phyloP scores from a whole-genome alignment of 2,329 filamentous ascomycete genomes.

The Sphaerulina musiva region DNA sequence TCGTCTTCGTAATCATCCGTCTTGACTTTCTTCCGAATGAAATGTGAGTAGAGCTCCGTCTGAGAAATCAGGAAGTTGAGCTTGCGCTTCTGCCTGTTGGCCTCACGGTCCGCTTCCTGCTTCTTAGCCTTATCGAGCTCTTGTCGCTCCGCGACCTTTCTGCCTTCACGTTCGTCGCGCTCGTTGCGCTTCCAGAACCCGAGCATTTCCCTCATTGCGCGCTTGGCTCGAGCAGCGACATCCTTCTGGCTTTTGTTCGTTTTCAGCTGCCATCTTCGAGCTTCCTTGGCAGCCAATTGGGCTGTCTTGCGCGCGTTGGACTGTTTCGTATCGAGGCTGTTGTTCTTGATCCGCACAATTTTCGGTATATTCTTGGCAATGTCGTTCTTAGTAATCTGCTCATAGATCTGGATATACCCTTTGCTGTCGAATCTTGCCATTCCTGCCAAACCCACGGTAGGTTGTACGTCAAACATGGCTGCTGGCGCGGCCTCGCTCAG shows the following conservation, averaged over 20 bases:
- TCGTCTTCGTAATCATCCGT: constrained; percentile 90
- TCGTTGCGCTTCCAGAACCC: constrained; percentile 99
- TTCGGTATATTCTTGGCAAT: constrained; percentile 89
- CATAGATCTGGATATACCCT: constrained; percentile 92
- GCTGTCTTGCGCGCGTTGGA: constrained; percentile 98
- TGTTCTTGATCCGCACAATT: constrained; percentile 78
- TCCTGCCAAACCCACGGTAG: constrained; percentile 29
- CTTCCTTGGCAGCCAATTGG: constrained; percentile 92
- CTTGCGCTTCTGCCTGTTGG: constrained; percentile 94
- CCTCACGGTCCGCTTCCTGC: constrained; percentile 94
- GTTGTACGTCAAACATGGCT: constrained; percentile 26
- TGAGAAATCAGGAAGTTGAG: constrained; percentile 99
- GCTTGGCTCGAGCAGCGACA: constrained; percentile 90
- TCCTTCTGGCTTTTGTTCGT: constrained; percentile 99
- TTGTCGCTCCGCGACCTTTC: constrained; percentile 89
- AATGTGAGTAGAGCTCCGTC: constrained; percentile 97
- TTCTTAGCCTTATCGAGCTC: constrained; percentile 95
- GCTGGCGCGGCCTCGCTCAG: constrained; percentile 54
- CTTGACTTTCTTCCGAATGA: constrained; percentile 99
- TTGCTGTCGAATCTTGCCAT: constrained; percentile 35
- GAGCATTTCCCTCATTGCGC: constrained; percentile 99
- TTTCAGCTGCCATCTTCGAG: constrained; percentile 90
- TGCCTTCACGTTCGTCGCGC: constrained; percentile 87
- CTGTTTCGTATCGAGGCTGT: constrained; percentile 76
- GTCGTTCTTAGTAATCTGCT: constrained; percentile 85